Evolutionary conservation across 2,329 filamentous ascomycete species (phyloP), one percentile per base, ranked within the genome.

Genomic region (Diaporthe aspalathi): DNA sequence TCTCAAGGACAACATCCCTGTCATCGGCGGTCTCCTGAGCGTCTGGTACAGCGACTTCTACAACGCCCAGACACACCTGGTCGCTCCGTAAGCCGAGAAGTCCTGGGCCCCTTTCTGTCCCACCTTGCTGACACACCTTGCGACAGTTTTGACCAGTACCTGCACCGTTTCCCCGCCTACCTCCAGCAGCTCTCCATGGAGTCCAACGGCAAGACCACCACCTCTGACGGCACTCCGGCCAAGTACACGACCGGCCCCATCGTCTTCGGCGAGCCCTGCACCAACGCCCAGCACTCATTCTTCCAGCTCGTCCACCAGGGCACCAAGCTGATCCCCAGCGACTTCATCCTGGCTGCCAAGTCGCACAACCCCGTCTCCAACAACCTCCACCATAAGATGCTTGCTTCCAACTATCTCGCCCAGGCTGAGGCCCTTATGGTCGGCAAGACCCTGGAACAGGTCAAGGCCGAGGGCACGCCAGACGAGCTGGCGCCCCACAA

Each of bases 41-140:
- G 95, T 99, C 70, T 99, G 95, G 94, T 99, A 99, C 87, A 97
- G 94, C 74, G 93, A 99, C 87, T 98, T 98, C 86, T 99, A 97
- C 84, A 95, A 95, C 81, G 94, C 96, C 67, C 96, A 99, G 86
- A 98, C 96, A 73, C 96, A 98, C 84, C 89, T 99, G 67, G 95
- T 99, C 75, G 94, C 96, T 81, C 96, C 96, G 91, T 94, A 87
- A 87, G 92, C 89, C 47, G 24, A 54, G 47, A n/a, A n/a, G 5
- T 20, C 35, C 16, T 16, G 53, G 20, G 67, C 74, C 74, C n/a
- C 14, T 72, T 35, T 43, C 65, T 9, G 22, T 35, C 11, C 17
- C 17, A 47, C 8, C 12, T 60, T 38, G 45, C 71, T 74, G 63
- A 76, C 67, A 67, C 49, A 16, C n/a, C 12, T 32, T 22, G n/a